Evolutionary conservation across 495 filamentous ascomycete species (phyloP).

Genomic region (Annulohypoxylon maeteangense): DNA sequence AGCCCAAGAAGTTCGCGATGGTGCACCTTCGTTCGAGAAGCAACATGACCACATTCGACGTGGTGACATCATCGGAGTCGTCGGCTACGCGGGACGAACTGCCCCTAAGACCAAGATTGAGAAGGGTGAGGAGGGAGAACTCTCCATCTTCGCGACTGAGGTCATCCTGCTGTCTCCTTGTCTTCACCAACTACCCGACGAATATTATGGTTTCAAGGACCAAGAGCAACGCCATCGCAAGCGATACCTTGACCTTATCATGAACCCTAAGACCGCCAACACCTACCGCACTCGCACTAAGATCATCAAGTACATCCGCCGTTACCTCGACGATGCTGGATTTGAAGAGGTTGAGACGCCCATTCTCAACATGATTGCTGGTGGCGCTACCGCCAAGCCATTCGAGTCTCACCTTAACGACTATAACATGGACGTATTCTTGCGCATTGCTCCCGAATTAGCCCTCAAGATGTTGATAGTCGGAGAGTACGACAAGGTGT

Average conservation of each 20-base stretch:
- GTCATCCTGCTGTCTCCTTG: conserved; percentile 88
- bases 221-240: conserved; percentile 92
- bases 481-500: conserved; percentile 90
- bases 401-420: conserved; percentile 97
- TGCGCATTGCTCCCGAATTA: conserved; percentile 93
- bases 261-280: conserved; percentile 85
- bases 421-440: conserved; percentile 88
- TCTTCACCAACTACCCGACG: conserved; percentile 90
- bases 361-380: conserved; percentile 96
- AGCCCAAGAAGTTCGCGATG: conserved; percentile 71
- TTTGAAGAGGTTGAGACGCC: conserved; percentile 98
- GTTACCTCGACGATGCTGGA: conserved; percentile 83
- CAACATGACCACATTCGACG: conserved; percentile 91
- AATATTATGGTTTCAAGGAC: conserved; percentile 94
- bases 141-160: conserved; percentile 92
- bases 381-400: conserved; percentile 94
- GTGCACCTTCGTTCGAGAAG: conserved; percentile 73
- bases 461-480: conserved; percentile 97
- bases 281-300: conserved; percentile 85
- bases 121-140: conserved; percentile 80
- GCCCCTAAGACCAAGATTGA: conserved; percentile 81
- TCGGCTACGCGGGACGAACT: conserved; percentile 89
- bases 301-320: conserved; percentile 85
- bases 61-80: conserved; percentile 81
- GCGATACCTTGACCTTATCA: conserved; percentile 93